Percentiles rank a stretch among this genome's conserved stretches.
Evolutionary conservation across 306 rosid species (phyloP).

Genomic region (Hippophae rhamnoides): DNA sequence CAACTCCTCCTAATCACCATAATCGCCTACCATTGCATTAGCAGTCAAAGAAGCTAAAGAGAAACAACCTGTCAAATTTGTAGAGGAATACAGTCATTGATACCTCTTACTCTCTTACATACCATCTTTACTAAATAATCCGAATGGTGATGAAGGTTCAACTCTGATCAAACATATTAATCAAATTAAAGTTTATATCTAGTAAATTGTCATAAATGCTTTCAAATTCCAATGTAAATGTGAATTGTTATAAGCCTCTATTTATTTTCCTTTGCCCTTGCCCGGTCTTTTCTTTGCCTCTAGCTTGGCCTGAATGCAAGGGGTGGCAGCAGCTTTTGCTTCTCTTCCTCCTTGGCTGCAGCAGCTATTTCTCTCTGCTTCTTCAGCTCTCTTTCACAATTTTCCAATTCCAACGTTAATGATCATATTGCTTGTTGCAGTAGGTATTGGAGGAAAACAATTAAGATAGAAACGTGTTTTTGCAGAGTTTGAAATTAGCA

Average conservation of each 20-base stretch:
- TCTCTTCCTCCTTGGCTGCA: slow-evolving; percentile 84
- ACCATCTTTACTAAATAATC: too few relatives aligned
- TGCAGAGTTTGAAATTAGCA: background rate
- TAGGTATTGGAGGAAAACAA: background rate
- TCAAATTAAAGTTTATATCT: background rate
- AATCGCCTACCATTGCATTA: too few relatives aligned
- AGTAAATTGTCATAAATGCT: background rate
- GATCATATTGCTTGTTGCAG: slow-evolving; percentile 10
- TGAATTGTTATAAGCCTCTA: background rate
- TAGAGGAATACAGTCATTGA: too few relatives aligned
- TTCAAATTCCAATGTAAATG: slow-evolving; percentile 1
- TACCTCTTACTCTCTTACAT: too few relatives aligned
- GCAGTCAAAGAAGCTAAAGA: too few relatives aligned
- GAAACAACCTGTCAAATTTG: too few relatives aligned
- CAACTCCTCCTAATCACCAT: too few relatives aligned
- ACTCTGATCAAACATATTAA: background rate
- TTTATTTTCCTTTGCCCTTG: slow-evolving; percentile 70
- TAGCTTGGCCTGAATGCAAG: slow-evolving; percentile 86
- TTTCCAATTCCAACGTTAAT: slow-evolving; percentile 1
- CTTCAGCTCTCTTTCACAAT: slow-evolving; percentile 62
- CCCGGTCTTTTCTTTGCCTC: slow-evolving; percentile 83
- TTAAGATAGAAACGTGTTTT: background rate
- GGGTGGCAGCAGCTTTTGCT: slow-evolving; percentile 86
- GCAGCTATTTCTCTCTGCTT: slow-evolving; percentile 89
- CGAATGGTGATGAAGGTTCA: too few relatives aligned